Base-by-base conservation (phyloP, 2,329 filamentous ascomycete species). In the Trichophaea hybrida region DNA sequence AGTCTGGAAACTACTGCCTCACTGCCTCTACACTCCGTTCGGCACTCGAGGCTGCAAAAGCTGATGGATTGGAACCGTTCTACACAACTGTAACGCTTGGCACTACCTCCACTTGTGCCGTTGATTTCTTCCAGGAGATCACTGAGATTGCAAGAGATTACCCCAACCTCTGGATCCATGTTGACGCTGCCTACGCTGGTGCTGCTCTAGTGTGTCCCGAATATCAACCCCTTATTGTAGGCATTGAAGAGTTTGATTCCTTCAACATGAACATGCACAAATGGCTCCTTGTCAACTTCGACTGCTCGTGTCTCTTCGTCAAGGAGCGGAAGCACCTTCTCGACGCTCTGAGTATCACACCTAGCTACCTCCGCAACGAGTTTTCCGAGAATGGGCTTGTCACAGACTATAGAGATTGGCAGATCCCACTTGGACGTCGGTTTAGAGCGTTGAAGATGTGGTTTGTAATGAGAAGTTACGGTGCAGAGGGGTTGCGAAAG, bases 241-340 rank as follows among this genome's bases (percentile, higher is more conserved):
- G 80, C 6, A 77, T 91, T 55, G 74, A 76, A 1, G 74, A 76
- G 24, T 89, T 94, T 70, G 86, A 95, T 75, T 89, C 84, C 65
- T 95, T 94, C 78, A 84, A 95, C 73, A 82, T 91, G 75, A 97
- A 96, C 76, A 86, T 95, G 80, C 90, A 96, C 78, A 97, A 97
- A 75, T 96, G 91, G 91, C 78, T 96, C 52, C 81, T 96, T 15
- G 89, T 88, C 59, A 95, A 94, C 73, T 96, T 96, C 69, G 91
- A 97, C 71, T 80, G 77, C 68, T 88, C 85, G 4, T 85, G 85
- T 65, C 78, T 95, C 50, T 97, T 82, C 73, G 82, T 96, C 53
- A 83, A 84, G 64, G 78, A 83, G 68, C 80, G 90, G 13, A 75
- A 76, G 58, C 83, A 89, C 73, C 79, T 97, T n/a, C 88, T 85